A percentile compares a stretch with the other conserved stretches of the same genome.
Evolutionary conservation across 2,329 filamentous ascomycete genomes (phyloP).

Genomic region (Neurospora sp.): DNA sequence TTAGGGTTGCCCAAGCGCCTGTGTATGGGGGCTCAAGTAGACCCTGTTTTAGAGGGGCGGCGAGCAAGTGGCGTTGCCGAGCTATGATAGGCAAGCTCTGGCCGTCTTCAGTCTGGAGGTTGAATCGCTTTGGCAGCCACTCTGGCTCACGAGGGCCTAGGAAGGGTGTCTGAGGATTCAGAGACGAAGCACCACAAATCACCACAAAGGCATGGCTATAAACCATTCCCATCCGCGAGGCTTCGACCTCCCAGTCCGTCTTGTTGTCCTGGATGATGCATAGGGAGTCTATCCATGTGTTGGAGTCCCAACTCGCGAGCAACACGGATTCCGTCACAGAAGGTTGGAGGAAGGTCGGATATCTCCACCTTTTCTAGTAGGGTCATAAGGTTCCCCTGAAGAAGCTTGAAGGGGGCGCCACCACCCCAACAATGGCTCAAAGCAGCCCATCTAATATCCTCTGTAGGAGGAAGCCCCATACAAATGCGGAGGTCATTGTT

Average conservation of each 20-base stretch:
- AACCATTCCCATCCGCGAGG: neutral
- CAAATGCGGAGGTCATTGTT: neutral
- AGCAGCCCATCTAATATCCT: neutral
- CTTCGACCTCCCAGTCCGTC: neutral
- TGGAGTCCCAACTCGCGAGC: neutral
- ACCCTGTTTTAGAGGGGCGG: neutral
- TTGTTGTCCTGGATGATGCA: neutral
- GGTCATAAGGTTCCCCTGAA: neutral
- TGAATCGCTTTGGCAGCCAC: neutral
- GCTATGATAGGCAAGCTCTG: neutral
- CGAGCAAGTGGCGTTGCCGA: neutral
- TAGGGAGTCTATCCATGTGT: neutral
- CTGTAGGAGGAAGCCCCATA: neutral
- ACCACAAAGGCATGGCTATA: neutral
- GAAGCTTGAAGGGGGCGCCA: neutral
- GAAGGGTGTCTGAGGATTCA: neutral
- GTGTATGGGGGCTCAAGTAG: neutral
- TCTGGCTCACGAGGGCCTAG: neutral
- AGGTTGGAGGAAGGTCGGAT: neutral
- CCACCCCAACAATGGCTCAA: constrained; percentile 9
- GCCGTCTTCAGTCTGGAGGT: neutral
- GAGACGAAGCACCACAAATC: neutral
- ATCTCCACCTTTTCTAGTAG: neutral
- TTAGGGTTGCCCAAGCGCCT: neutral
- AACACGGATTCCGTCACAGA: neutral